Evolutionary conservation across 2,329 filamentous ascomycete genomes (phyloP), one percentile per base, ranked within the genome.

Genomic region (Talaromyces atroroseus): DNA sequence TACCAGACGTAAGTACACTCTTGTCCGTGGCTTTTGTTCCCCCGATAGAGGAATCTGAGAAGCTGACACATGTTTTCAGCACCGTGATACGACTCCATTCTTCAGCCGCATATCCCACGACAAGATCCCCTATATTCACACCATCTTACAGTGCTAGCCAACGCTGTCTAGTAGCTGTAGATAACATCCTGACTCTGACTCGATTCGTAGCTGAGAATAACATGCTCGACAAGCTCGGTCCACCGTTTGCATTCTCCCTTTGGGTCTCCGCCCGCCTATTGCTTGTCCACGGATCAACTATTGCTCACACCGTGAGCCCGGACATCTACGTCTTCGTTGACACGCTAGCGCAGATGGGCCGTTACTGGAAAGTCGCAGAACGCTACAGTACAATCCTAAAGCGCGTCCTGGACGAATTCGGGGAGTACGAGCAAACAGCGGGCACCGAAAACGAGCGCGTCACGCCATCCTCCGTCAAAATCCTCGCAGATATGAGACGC

Each of bases 61-160:
- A 38, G 23, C 16, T 52, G 16, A 55, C 2, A 42, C 32, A 10
- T 8, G 26, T 8, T n/a, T 20, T 26, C 61, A 84, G 81, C 0
- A 88, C 91, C 47, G 86, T 95, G 8, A 95, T 96, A 63, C 85
- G 92, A 36, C 80, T 96, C 23, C 91, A 96, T 74, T 96, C 91
- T 0, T 95, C 90, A 1, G 90, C 92, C 5, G 92, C 91, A 1
- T 96, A 96, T 70, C 92, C 92, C 3, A 95, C 90, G 4, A 94
- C 89, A 3, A 82, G 89, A 32, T 95, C 90, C 1, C 86, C 87
- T 12, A 92, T 95, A 52, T 96, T 96, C 74, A 92, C 89, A 0
- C 89, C 91, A 0, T 95, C 89, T 0, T 95, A 90, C 70, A 89
- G 85, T 64, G 92, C 92, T 29, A 88, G 85, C 54, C 90, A 95